Evolutionary conservation across 805 yeast species (phyloP).

Genomic region (Myxozyma geophila): DNA sequence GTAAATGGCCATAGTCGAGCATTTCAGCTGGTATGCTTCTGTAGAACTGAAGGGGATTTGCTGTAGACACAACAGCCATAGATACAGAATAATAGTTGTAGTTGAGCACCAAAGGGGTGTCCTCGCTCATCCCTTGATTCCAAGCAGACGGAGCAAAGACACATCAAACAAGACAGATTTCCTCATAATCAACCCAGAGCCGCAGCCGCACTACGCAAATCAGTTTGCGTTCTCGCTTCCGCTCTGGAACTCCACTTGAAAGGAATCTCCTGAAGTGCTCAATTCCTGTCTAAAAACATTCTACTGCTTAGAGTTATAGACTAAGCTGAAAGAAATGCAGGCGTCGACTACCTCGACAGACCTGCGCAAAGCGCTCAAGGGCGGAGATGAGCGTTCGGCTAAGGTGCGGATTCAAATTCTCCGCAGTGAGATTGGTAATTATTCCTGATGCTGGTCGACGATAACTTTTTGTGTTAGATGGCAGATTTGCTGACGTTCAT

Average conservation of each 20-base stretch:
- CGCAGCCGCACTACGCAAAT: not conserved
- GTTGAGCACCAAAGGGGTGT: no score
- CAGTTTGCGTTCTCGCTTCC: not conserved
- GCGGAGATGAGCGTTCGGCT: not conserved
- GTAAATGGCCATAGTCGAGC: not conserved
- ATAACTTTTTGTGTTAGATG: not conserved
- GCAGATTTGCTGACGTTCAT: not conserved
- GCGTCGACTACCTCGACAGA: slow-evolving; percentile 13
- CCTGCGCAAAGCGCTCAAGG: slow-evolving; percentile 6
- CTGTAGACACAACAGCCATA: no score
- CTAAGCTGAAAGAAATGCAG: not conserved
- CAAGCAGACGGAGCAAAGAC: no score
- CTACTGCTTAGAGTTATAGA: not conserved
- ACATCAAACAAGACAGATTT: no score
- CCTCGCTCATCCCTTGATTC: not conserved
- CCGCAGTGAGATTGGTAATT: slow-evolving; percentile 28
- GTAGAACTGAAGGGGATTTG: no score
- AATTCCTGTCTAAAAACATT: not conserved
- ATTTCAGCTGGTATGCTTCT: no score
- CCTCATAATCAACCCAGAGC: not conserved
- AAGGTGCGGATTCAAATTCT: slow-evolving; percentile 24
- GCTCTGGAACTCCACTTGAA: not conserved
- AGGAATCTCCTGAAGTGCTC: no score
- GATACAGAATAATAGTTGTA: no score
- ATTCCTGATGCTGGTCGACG: no score